Evolutionary conservation across 306 rosid genomes (phyloP).

Genomic region (Cucurbita moschata): DNA sequence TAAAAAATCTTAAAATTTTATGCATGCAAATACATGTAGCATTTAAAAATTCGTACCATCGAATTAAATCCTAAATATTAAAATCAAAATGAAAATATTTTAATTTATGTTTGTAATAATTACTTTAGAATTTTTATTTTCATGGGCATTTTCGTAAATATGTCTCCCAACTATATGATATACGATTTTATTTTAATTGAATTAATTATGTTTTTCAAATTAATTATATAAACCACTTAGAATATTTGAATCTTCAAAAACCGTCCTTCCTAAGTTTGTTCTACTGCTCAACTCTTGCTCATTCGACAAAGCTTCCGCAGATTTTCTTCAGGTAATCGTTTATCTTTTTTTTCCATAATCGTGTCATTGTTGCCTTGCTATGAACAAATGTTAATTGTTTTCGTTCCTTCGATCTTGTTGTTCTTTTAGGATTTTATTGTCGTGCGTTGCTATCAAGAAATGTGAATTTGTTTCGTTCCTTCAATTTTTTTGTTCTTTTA

Average conservation of each 20-base stretch:
- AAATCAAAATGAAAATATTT: too few species aligned
- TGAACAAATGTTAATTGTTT: constrained; percentile 12
- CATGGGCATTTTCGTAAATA: too few species aligned
- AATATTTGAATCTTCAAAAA: not conserved
- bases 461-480: not conserved
- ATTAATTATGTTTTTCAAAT: too few species aligned
- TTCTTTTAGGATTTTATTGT: constrained; percentile 23
- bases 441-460: too few species aligned
- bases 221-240: not conserved
- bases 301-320: constrained; percentile 12
- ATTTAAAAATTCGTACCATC: too few species aligned
- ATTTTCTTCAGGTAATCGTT: not conserved
- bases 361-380: not conserved
- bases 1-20: too few species aligned
- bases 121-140: too few species aligned
- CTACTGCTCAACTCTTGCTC: constrained; percentile 15
- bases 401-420: not conserved
- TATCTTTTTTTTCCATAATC: constrained; percentile 13
- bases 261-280: constrained; percentile 7
- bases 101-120: too few species aligned
- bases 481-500: not conserved
- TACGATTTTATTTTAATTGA: too few species aligned
- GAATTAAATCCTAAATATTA: too few species aligned
- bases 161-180: too few species aligned
- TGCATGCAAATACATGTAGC: too few species aligned